phyloP scores from a whole-genome alignment of 148 eudicot genomes.

The Mesembryanthemum crystallinum region DNA sequence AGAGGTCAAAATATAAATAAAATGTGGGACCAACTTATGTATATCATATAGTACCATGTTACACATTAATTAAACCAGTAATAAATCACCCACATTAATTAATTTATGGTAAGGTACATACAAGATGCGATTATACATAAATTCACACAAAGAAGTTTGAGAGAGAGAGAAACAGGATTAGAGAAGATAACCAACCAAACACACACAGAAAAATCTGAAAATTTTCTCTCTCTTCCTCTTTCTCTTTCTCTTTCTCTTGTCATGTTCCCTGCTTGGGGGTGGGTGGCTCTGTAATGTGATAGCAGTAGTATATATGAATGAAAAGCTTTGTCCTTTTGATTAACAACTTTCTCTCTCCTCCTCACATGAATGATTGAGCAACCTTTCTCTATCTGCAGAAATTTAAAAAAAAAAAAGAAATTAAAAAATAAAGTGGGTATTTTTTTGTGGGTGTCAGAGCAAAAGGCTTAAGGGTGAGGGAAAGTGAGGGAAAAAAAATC shows the following conservation, averaged over 20 bases:
- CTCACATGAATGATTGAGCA: constrained; percentile 35
- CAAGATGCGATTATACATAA: neutral
- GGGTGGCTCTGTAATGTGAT: constrained; percentile 29
- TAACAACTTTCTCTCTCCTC: neutral
- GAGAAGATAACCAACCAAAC: neutral
- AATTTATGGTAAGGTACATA: neutral
- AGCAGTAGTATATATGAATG: neutral
- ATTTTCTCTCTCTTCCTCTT: too few relatives aligned
- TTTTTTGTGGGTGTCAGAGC: constrained; percentile 26
- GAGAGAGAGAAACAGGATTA: neutral
- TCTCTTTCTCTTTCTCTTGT: constrained; percentile 17
- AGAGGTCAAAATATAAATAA: too few relatives aligned
- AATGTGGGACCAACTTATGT: neutral
- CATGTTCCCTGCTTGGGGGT: constrained; percentile 24
- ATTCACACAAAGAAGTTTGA: neutral
- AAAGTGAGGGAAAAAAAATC: neutral
- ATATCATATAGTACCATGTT: too few relatives aligned
- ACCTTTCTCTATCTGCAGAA: constrained; percentile 2
- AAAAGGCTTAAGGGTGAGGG: constrained; percentile 17
- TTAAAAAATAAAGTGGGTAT: constrained; percentile 6
- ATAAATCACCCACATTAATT: neutral
- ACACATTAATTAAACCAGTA: neutral
- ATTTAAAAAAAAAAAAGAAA: neutral
- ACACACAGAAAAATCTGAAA: constrained; percentile 5
- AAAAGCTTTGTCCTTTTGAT: neutral